Base-by-base conservation (phyloP, 768 basidiomycete genomes). In the Russula earlei region DNA sequence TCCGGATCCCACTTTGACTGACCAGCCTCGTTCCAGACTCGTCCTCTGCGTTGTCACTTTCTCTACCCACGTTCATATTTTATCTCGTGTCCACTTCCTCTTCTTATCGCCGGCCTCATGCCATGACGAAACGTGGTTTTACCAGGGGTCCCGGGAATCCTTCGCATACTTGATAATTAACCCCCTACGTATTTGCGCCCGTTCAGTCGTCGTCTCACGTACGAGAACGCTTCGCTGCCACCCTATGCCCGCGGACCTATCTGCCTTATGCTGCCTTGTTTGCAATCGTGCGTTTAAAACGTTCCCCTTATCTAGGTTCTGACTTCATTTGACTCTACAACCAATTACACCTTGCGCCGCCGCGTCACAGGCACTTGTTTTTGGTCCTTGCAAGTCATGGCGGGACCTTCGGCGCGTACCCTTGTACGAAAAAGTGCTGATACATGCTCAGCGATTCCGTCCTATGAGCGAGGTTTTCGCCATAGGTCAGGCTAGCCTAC, bases 311-410 rank as follows among this genome's bases (percentile, higher is more conserved):
- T 56, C 37, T 49, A 51, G 9, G 25, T 1, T 38, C 43, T n/a
- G n/a, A n/a, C 27, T 37, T 47, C 43, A 56, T 49, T 58, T 40
- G 43, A 46, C 24, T 46, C 27, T 19, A 8, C 11, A 7, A 7
- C 55, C 42, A 34, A 25, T 53, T 34, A 36, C n/a, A 42, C 37
- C 19, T 15, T 37, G 9, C 41, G 34, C 33, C 33, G 34, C 31
- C 14, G 34, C 57, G 57, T 58, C 57, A 58, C 57, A 58, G 57
- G 57, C 36, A 58, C 57, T 36, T 33, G 12, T 41, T 37, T 37
- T 43, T 49, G 43, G 41, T 11, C 41, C 38, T 33, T 38, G 27
- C 20, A n/a, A 14, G 14, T 27, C 41, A 25, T 25, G 6, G 31
- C n/a, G 7, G 22, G 20, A 31, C 31, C n/a, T 44, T 37, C 47